Conservation (phyloP, 345 rosid species). For the Murraya koenigii region DNA sequence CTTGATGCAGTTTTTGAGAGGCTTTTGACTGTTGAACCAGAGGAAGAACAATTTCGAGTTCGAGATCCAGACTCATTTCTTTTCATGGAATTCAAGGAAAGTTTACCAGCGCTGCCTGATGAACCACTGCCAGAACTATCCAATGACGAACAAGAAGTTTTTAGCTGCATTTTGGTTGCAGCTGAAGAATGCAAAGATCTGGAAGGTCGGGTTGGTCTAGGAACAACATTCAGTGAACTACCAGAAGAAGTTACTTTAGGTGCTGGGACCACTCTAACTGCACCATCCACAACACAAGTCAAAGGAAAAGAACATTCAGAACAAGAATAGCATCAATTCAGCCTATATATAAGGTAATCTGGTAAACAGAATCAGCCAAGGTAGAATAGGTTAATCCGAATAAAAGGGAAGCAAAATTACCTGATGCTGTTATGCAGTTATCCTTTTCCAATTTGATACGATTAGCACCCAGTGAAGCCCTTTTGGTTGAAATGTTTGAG, state of each 20-base stretch:
- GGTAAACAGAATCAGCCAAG: background rate
- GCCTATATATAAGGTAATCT: background rate
- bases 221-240: conserved; percentile 34
- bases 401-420: conserved; percentile 22
- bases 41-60: conserved; percentile 30
- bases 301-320: conserved; percentile 16
- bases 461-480: conserved; percentile 52
- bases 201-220: conserved; percentile 42
- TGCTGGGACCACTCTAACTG: conserved; percentile 46
- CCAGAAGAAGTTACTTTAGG: conserved; percentile 33
- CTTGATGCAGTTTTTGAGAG: conserved; percentile 29
- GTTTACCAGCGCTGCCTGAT: conserved; percentile 40
- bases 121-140: conserved; percentile 65
- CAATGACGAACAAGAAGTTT: conserved; percentile 57
- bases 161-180: conserved; percentile 47
- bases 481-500: conserved; percentile 43
- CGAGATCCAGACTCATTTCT: conserved; percentile 30
- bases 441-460: conserved; percentile 51
- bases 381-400: background rate
- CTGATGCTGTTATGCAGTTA: conserved; percentile 29
- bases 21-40: conserved; percentile 27
- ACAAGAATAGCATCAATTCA: background rate
- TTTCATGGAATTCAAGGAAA: conserved; percentile 33
- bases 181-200: conserved; percentile 45
- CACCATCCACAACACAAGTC: conserved; percentile 12